Evolutionary conservation across 2,329 filamentous ascomycete species (phyloP), one percentile per base, ranked within the genome.

Genomic region (Mycogone perniciosa): DNA sequence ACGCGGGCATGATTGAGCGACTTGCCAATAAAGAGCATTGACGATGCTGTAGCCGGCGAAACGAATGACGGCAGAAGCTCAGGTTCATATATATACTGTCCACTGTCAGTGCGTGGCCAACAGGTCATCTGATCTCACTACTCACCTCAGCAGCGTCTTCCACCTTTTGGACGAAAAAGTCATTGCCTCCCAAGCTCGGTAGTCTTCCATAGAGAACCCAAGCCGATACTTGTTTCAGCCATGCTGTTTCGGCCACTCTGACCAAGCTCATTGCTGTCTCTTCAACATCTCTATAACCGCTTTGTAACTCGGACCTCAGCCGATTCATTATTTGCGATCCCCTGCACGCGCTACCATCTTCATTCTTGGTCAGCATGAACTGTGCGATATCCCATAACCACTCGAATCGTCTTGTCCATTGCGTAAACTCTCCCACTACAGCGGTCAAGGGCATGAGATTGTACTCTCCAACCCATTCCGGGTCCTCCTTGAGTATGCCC

Each of bases 131-230:
- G 56, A n/a, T 7, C n/a, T 7, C 8, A 26, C n/a, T 7, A 52
- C 68, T 59, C 52, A 71, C 72, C 59, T 74, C 70, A 27, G 71
- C 66, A 20, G 66, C 65, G 8, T 72, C 67, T 9, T 71, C 64
- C 7, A 72, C 63, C 57, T 67, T 75, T 62, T 79, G 78, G 31
- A 97, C 81, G 64, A 96, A 96, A 65, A 97, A 97, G 67, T 97
- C 92, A n/a, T 80, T 77, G 5, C 77, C 79, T 3, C 89, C 89
- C 64, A 88, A 84, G 10, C 77, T 79, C 0, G 92, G 91, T 51
- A 96, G 70, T 46, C 86, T 82, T 5, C 93, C 93, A 65, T 96
- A 95, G 10, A 97, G 70, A 7, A 97, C 77, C 92, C 92, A 99
- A 29, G 88, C 87, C 4, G 89, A 88, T 8, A 95, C 77, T 63